Conservation (phyloP, 305 asterid genomes). For the Petunia hybrid region DNA sequence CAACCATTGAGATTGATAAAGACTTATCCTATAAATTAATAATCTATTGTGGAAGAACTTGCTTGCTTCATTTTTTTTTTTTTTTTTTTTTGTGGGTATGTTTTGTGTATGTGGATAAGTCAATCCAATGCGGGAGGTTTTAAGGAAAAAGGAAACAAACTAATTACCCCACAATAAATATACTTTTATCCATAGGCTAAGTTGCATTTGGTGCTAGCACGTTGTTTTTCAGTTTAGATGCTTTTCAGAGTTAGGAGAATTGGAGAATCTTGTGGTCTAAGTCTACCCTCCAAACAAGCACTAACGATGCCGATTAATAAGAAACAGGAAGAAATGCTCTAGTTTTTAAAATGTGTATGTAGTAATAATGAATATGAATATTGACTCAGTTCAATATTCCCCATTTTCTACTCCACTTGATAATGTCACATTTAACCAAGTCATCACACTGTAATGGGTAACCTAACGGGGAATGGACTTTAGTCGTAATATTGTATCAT, state of each 20-base stretch:
- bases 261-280: slow-evolving; percentile 7
- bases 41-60: not conserved
- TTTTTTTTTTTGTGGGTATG: too few relatives aligned
- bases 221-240: not conserved
- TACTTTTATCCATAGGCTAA: not conserved
- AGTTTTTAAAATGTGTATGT: not conserved
- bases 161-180: not conserved
- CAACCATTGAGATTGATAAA: slow-evolving; percentile 25
- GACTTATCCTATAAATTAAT: not conserved
- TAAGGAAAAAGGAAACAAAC: slow-evolving; percentile 16
- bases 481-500: too few relatives aligned
- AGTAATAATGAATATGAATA: not conserved
- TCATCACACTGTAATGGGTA: not conserved
- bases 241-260: slow-evolving; percentile 36
- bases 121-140: not conserved
- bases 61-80: not conserved
- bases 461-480: not conserved
- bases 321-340: not conserved
- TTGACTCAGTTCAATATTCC: slow-evolving; percentile 8
- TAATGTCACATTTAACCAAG: not conserved
- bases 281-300: slow-evolving; percentile 17
- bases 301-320: slow-evolving; percentile 18
- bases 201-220: slow-evolving; percentile 4
- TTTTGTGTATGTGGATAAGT: not conserved
- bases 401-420: slow-evolving; percentile 2